These are phyloP conservation scores for Trichoderma endophyticum DNA, from an alignment of 2,329 filamentous ascomycete species.

Conservation along the genomic window DNA sequence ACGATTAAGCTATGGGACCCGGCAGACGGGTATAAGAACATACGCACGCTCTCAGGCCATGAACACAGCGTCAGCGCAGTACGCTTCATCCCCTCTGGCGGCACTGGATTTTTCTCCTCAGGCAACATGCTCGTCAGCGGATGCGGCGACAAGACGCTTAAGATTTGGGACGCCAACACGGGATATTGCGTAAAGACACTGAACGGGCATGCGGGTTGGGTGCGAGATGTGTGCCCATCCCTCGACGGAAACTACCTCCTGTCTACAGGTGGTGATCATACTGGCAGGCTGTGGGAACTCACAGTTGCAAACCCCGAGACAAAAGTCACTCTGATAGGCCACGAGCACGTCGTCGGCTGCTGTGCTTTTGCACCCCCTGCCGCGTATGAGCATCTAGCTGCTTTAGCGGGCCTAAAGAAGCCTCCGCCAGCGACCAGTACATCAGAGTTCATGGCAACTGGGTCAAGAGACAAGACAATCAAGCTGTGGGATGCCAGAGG, in stretches of 20 bases:
- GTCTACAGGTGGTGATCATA: slow-evolving; percentile 79
- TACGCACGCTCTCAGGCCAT: slow-evolving; percentile 83
- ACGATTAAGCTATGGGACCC: slow-evolving; percentile 97
- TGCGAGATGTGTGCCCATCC: slow-evolving; percentile 82
- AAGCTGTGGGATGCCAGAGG: slow-evolving; percentile 83
- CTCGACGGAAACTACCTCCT: slow-evolving; percentile 79
- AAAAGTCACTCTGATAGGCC: slow-evolving; percentile 77
- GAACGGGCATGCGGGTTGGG: slow-evolving; percentile 81
- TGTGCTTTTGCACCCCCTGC: slow-evolving; percentile 79
- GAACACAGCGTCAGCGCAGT: slow-evolving; percentile 89
- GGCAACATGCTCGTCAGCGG: slow-evolving; percentile 84
- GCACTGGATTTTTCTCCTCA: slow-evolving; percentile 69
- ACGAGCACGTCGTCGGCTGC: slow-evolving; percentile 86
- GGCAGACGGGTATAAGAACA: slow-evolving; percentile 90
- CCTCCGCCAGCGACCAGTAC: slow-evolving; percentile 68
- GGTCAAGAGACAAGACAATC: slow-evolving; percentile 85
- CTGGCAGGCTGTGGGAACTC: slow-evolving; percentile 81
- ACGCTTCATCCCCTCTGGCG: slow-evolving; percentile 81
- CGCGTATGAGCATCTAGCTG: slow-evolving; percentile 70
- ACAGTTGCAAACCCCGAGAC: slow-evolving; percentile 61
- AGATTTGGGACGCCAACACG: slow-evolving; percentile 90
- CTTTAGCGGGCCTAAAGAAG: slow-evolving; percentile 79
- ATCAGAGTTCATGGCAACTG: slow-evolving; percentile 86
- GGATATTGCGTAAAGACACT: slow-evolving; percentile 93
- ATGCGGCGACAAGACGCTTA: slow-evolving; percentile 77